Base-by-base conservation (phyloP, 169 alveolate species). In the Neospora caninum region DNA sequence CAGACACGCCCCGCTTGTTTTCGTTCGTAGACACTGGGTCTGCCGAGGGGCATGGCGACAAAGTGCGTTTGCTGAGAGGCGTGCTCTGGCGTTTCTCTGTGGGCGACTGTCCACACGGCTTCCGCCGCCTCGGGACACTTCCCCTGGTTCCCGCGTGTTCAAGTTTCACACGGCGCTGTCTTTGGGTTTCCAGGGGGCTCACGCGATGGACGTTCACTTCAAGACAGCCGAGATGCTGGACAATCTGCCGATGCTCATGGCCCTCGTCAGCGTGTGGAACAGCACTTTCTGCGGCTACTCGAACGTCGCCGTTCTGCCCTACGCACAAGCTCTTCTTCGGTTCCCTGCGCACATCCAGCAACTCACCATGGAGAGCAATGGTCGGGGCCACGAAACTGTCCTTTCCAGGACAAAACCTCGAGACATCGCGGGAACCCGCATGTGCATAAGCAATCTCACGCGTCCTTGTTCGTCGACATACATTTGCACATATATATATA, bases 321-420 rank as follows among this genome's bases (percentile, higher is more conserved):
- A 99, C 97, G 83, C 89, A 6, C 91, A 93, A 88, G 95, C 93
- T 4, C 70, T 70, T 88, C 78, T 38, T 41, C 64, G 98, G 92
- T 98, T 99, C 91, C 98, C 99, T 16, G 99, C 99, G 39, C 99
- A 99, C 96, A 98, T 99, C 78, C 99, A 99, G 96, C 99, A 99
- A 97, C 96, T 99, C 53, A 98, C 98, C 84, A 99, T 99, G 99
- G 99, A 99, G 95, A 98, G 99, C 92, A 99, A 99, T 94, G 99
- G 99, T 89, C 34, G 36, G 69, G 22, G 25, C 80, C 29, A 7
- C 20, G 41, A 41, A 31, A 41, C 0, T 7, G 58, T 13, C 13
- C 4, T 13, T n/a, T n/a, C n/a, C n/a, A n/a, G n/a, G n/a, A n/a
- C n/a, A n/a, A n/a, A n/a, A n/a, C n/a, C n/a, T n/a, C n/a, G n/a